Percentiles rank a stretch among this genome's conserved stretches.
phyloP scores from a whole-genome alignment of 1,284 basidiomycete genomes.

The Cryptococcus jaspeensis region DNA sequence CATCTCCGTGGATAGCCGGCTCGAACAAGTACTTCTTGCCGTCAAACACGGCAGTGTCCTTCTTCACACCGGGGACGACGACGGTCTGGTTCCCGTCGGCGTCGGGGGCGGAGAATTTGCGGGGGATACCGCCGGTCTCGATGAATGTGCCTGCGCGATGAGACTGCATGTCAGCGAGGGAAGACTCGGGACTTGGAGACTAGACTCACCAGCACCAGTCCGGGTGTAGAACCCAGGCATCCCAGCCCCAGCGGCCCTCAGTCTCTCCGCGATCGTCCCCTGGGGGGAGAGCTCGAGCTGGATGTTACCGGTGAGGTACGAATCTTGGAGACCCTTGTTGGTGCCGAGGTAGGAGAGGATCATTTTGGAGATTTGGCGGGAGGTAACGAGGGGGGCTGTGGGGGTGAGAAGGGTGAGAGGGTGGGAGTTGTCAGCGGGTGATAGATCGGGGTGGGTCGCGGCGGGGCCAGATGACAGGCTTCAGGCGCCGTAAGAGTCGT shows the following conservation, averaged over 20 bases:
- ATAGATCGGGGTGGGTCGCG: neutral
- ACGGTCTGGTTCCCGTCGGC: conserved; percentile 52
- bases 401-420: neutral
- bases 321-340: conserved; percentile 55
- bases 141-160: conserved; percentile 61
- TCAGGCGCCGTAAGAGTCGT: neutral
- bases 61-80: conserved; percentile 67
- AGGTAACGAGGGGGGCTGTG: conserved; percentile 71
- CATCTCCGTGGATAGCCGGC: conserved; percentile 78
- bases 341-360: conserved; percentile 81
- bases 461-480: neutral
- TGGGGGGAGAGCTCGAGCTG: conserved; percentile 86
- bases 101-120: conserved; percentile 31
- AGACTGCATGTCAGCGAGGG: neutral
- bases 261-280: conserved; percentile 85
- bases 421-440: neutral
- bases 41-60: conserved; percentile 76
- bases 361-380: conserved; percentile 72
- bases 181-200: neutral
- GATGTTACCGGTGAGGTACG: conserved; percentile 78
- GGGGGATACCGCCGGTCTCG: conserved; percentile 68
- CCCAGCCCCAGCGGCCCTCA: conserved; percentile 88
- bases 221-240: conserved; percentile 96
- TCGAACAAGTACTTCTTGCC: conserved; percentile 85
- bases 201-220: conserved; percentile 68